Base-by-base conservation (phyloP, 208 protist species). In the Wallacemonas rigidus region DNA sequence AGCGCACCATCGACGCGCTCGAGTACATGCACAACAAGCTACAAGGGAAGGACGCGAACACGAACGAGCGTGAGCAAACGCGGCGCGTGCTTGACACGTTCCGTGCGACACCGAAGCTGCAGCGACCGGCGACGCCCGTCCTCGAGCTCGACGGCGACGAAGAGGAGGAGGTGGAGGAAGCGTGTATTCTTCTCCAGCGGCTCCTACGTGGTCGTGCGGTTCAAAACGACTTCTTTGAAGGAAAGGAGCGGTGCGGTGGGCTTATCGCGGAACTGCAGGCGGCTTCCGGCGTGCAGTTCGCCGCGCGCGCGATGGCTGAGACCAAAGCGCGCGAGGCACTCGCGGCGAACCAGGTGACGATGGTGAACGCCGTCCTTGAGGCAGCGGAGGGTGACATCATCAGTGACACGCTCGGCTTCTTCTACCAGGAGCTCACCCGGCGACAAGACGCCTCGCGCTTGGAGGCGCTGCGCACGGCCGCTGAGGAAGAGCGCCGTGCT, bases 161-260 rank as follows among this genome's bases (percentile, higher is more conserved):
- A 1, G 80, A 91, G 38, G 90, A 98, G 65, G 90, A 94, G 38
- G 36, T 80, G 57, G 90, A 98, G 71, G 90, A 95, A 60, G 90
- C 82, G 3, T 87, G 90, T 67, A 80, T 97, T 44, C 80, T 98
- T 36, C 87, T 98, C 45, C 93, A 98, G 78, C 81, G 92, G 15
- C 78, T 98, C 61, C 75, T 98, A 15, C 90, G 95, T 50, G 95
- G 95, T 26, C 86, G 95, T 47, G 92, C 95, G 2, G 94, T 96
- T 55, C 93, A 98, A 82, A 97, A 96, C 74, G 91, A 96, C 79
- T 97, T 97, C 84, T 97, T 95, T 75, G 95, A 98, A 60, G 95
- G 95, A 17, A 96, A 96, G 61, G 95, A 97, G 78, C 85, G 95
- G 12, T 96, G 93, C 78, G 83, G 90, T 56, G 93, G 91, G 11